A percentile compares a stretch with the other conserved stretches of the same genome.
Conservation (phyloP, 345 rosid genomes). For the Microthlaspi erraticum region DNA sequence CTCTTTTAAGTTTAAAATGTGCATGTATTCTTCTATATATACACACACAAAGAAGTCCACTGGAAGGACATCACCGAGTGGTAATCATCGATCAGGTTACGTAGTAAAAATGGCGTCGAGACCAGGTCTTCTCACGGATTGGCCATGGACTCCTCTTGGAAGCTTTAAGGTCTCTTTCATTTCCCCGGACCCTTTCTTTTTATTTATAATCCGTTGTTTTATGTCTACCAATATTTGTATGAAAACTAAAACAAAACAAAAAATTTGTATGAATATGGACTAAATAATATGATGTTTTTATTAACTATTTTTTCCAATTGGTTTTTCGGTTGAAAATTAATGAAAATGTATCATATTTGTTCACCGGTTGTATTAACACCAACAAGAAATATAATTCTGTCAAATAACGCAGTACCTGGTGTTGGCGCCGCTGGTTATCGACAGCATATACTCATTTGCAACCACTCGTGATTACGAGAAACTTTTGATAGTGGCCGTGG, state of each 20-base stretch:
- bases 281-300: neutral
- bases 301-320: too few species aligned
- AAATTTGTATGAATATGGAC: slow-evolving; percentile 3
- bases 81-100: neutral
- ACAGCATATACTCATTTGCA: slow-evolving; percentile 46
- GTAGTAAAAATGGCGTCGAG: slow-evolving; percentile 45
- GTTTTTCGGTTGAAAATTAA: too few species aligned
- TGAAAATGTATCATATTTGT: too few species aligned
- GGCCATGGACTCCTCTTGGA: slow-evolving; percentile 60
- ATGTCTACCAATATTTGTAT: slow-evolving; percentile 1
- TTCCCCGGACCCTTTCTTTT: too few species aligned
- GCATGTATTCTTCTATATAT: slow-evolving; percentile 17
- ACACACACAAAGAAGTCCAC: slow-evolving; percentile 8
- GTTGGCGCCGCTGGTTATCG: slow-evolving; percentile 58
- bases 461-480: slow-evolving; percentile 38
- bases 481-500: slow-evolving; percentile 41
- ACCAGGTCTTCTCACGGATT: slow-evolving; percentile 52
- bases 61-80: slow-evolving; percentile 10
- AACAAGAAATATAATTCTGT: too few species aligned
- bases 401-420: slow-evolving; percentile 46
- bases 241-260: too few species aligned
- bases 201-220: neutral
- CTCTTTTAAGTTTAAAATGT: neutral
- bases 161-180: slow-evolving; percentile 47
- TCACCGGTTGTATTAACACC: too few species aligned